phyloP scores from a whole-genome alignment of 179 eudicot genomes.

The Beta corolliflora region DNA sequence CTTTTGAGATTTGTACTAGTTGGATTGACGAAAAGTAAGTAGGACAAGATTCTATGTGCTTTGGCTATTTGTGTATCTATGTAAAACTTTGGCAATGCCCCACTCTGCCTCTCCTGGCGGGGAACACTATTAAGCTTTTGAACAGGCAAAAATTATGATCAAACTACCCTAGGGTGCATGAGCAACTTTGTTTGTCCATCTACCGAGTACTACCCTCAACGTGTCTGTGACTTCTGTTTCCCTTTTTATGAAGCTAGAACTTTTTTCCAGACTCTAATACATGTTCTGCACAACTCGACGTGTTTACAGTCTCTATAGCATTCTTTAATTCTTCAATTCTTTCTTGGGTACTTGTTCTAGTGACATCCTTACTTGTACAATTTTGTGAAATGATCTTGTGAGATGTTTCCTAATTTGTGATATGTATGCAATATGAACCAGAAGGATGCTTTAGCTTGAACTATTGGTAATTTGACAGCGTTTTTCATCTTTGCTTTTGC shows the following conservation, averaged over 20 bases:
- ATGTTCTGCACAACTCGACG: neutral
- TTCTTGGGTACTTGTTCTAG: neutral
- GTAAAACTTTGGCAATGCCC: neutral
- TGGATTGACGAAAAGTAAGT: no score
- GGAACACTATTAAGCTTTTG: neutral
- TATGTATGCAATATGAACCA: neutral
- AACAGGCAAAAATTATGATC: neutral
- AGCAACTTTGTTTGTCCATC: neutral
- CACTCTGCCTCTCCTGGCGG: neutral
- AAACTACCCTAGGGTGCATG: neutral
- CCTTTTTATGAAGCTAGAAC: neutral
- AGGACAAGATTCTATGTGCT: neutral
- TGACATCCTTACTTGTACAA: neutral
- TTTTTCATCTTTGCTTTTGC: neutral
- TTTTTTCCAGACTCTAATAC: neutral
- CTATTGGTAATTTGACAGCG: neutral
- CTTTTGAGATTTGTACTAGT: neutral
- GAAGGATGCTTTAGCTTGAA: neutral
- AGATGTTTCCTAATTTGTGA: neutral
- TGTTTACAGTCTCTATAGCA: neutral
- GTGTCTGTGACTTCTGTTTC: neutral
- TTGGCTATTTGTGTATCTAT: neutral
- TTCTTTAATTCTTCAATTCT: neutral
- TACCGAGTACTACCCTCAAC: neutral
- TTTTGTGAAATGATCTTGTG: neutral